Base-by-base conservation (phyloP, 1,284 basidiomycete genomes). In the Puccinia hordei region DNA sequence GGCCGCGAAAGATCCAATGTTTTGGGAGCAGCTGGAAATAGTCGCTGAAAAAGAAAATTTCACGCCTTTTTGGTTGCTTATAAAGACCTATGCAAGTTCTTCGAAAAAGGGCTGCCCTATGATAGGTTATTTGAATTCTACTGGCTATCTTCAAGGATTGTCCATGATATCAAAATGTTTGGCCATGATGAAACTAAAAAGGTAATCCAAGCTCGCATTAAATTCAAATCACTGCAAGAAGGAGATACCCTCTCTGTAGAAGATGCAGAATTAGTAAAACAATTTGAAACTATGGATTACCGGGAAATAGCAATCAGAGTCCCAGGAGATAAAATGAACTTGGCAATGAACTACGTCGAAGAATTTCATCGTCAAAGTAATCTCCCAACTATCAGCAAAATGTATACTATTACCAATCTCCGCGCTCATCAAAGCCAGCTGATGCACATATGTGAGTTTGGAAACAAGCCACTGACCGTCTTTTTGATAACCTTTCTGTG, bases 311-410 rank as follows among this genome's bases (percentile, higher is more conserved):
- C 30, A 33, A 59, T 5, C 27, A 59, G 57, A 59, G 30, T 59
- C 1, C 17, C 33, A 17, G 1, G 13, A 33, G 13, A 33, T 27
- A 59, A 59, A 17, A 27, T 17, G 4, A 59, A 59, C 57, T 59
- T 59, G 57, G 27, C 33, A 10, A 59, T 59, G 57, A 59, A 59
- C 17, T 59, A 59, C 57, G 57, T 27, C n/a, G 57, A 59, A 33
- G 57, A 59, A 33, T 27, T 59, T 33, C 57, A 33, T 33, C 57
- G 33, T 6, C 6, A 59, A 30, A 15, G 24, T 33, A 33, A 27
- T 15, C 17, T 59, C 8, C n/a, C 1, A 33, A 27, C 27, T 30
- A 6, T 13, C 1, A 19, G 15, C 1, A 22, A 33, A 33, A 8
- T 59, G 9, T n/a, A 33, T 30, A 22, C 27, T 27, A n/a, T 41